phyloP scores from a whole-genome alignment of 2,329 filamentous ascomycete genomes.

The Didymosphaeria variabile region DNA sequence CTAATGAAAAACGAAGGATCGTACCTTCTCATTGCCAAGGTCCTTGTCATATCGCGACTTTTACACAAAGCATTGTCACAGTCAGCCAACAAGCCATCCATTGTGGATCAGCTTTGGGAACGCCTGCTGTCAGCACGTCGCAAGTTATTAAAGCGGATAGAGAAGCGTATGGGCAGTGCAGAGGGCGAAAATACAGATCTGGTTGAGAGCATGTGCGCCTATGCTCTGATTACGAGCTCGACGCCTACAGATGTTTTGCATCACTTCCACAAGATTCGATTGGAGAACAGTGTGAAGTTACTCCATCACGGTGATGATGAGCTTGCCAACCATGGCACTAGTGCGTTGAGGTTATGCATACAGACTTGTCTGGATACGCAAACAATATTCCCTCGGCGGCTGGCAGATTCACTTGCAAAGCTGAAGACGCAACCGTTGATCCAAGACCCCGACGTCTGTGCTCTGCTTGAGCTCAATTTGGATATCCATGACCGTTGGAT shows the following conservation, averaged over 20 bases:
- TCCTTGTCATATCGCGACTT: constrained; percentile 76
- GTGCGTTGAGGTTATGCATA: constrained; percentile 76
- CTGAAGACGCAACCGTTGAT: constrained; percentile 77
- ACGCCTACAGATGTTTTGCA: constrained; percentile 80
- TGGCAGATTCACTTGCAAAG: constrained; percentile 73
- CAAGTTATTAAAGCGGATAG: constrained; percentile 71
- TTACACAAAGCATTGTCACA: constrained; percentile 77
- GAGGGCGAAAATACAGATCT: constrained; percentile 58
- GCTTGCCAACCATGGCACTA: constrained; percentile 65
- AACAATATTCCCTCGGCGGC: constrained; percentile 73
- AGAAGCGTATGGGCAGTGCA: constrained; percentile 58
- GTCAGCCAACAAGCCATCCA: constrained; percentile 54
- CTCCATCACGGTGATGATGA: constrained; percentile 62
- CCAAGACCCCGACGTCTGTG: constrained; percentile 72
- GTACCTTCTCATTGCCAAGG: constrained; percentile 67
- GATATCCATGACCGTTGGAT: constrained; percentile 84
- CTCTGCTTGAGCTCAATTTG: constrained; percentile 75
- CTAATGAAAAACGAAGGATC: constrained; percentile 62
- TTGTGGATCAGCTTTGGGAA: constrained; percentile 71
- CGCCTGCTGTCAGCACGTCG: constrained; percentile 69
- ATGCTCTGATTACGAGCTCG: constrained; percentile 81
- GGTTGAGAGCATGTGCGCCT: constrained; percentile 79
- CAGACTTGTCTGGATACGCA: constrained; percentile 81
- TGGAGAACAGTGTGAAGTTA: constrained; percentile 71
- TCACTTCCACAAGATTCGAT: constrained; percentile 79